A percentile compares a stretch with the other conserved stretches of the same genome.
Evolutionary conservation across 1,284 basidiomycete genomes (phyloP).

Genomic region (Melampsora americana): DNA sequence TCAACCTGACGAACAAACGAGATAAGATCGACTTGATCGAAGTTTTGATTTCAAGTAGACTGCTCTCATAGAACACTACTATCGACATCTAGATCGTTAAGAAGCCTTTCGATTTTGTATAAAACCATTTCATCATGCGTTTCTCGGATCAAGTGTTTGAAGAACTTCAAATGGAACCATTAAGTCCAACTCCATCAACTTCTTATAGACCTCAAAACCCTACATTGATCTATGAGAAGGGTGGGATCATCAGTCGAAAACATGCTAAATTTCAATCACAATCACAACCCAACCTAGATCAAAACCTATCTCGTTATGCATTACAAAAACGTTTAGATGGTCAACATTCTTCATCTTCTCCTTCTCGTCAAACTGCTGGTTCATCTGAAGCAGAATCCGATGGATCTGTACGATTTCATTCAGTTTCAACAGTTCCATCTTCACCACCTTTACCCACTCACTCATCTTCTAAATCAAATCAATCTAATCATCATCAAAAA

Average conservation of each 20-base stretch:
- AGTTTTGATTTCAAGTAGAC: no score
- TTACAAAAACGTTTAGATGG: neutral
- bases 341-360: neutral
- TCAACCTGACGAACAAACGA: no score
- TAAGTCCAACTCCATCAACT: neutral
- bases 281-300: neutral
- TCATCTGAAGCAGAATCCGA: neutral
- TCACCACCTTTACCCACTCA: conserved; percentile 6
- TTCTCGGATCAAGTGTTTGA: conserved; percentile 3
- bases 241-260: neutral
- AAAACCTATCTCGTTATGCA: neutral
- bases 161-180: neutral
- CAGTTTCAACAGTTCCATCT: conserved; percentile 10
- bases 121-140: neutral
- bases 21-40: no score
- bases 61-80: no score
- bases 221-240: neutral
- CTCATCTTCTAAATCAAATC: neutral
- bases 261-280: neutral
- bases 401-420: neutral
- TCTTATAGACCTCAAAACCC: neutral
- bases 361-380: neutral
- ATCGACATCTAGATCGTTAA: no score
- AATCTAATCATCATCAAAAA: neutral
- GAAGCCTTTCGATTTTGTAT: no score